Evolutionary conservation across 768 basidiomycete species (phyloP), one percentile per base, ranked within the genome.

Genomic region (Crucibulum laeve): DNA sequence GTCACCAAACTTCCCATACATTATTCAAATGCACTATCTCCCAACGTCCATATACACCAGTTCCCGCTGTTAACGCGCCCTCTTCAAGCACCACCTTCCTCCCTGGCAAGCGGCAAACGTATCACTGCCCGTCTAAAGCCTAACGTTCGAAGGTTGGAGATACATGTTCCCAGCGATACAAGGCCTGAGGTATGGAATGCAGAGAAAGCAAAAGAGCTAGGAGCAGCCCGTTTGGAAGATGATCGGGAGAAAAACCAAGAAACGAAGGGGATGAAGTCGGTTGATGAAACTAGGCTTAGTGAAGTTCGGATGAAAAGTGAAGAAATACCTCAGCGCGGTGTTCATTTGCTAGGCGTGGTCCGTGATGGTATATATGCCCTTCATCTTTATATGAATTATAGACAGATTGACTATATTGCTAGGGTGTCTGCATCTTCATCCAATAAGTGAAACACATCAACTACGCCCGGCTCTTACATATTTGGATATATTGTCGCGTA

Each of bases 401-500:
- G n/a, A n/a, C n/a, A n/a, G n/a, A n/a, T n/a, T n/a, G n/a, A n/a
- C n/a, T n/a, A 5, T 18, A 34, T 24, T 33, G 25, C 14, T 45
- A 87, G 89, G 84, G 25, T 76, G 74, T 47, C 67, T 92, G 35
- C 80, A 91, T 60, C 70, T 92, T 13, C 83, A 91, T 57, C 87
- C 88, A 28, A 77, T 92, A 55, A 75, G 65, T 48, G 79, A 88
- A 64, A 84, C 79, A 0, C 85, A 91, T 55, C 91, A 92, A 59
- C 73, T 92, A 51, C 81, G 89, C 35, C 90, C 90, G 6, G 84
- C 85, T 2, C 63, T 91, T 51, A 87, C 86, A 14, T 88, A 92
- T 63, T 70, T 92, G 48, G 91, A 92, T 57, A 62, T 78, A 46
- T 58, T 84, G 43, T 80, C 82, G 18, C 79, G 79, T 26, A 88